These are phyloP conservation scores for Fusarium staphyleae DNA, from an alignment of 2,329 filamentous ascomycete genomes.

Conservation along the genomic window DNA sequence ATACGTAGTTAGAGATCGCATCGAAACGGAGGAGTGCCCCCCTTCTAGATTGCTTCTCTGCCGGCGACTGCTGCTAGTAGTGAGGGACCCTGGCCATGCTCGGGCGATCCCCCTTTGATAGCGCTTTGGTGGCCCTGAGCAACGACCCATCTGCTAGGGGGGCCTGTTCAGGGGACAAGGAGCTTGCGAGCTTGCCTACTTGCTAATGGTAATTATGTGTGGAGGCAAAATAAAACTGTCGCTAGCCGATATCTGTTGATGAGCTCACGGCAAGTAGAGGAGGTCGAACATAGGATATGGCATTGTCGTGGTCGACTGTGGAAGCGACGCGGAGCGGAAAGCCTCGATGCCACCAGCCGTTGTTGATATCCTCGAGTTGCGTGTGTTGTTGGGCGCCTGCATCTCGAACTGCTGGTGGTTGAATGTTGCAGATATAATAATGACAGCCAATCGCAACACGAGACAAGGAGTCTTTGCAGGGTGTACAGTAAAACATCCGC, in stretches of 20 bases:
- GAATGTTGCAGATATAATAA: neutral
- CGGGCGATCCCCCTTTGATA: conserved; percentile 36
- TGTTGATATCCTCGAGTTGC: conserved; percentile 12
- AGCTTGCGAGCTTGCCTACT: conserved; percentile 4
- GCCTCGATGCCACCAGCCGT: conserved; percentile 26
- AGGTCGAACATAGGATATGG: neutral
- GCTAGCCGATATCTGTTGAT: conserved; percentile 6
- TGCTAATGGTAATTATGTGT: too few species aligned
- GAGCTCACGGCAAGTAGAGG: neutral
- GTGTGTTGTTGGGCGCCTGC: neutral
- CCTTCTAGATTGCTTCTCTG: conserved; percentile 41
- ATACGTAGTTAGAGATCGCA: conserved; percentile 18
- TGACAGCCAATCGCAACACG: conserved; percentile 21
- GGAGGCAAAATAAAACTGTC: conserved; percentile 13
- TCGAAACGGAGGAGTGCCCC: conserved; percentile 19
- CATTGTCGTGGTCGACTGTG: neutral
- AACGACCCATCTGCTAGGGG: conserved; percentile 19
- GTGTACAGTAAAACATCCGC: neutral
- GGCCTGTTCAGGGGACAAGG: conserved; percentile 38
- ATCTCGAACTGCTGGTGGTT: neutral
- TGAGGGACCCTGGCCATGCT: conserved; percentile 19
- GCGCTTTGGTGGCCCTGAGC: conserved; percentile 20
- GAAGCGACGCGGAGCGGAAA: conserved; percentile 18
- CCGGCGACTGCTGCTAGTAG: conserved; percentile 24
- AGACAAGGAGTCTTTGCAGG: neutral